Percentiles rank a stretch among this genome's conserved stretches.
Conservation (phyloP, 1,139 yeast species). For the Magnusiomyces fungicola region DNA sequence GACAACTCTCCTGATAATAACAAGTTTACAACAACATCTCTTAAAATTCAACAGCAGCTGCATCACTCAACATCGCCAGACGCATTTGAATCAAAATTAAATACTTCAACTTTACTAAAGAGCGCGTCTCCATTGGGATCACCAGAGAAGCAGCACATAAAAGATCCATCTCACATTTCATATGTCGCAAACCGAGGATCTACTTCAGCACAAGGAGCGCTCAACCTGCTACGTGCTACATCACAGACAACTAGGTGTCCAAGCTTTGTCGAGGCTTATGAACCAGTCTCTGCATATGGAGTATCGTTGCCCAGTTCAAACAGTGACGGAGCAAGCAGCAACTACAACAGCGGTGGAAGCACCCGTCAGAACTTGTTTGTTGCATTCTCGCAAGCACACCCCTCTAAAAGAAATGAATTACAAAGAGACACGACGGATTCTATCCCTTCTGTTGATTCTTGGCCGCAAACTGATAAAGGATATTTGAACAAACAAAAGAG, state of each 20-base stretch:
- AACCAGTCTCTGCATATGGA: background rate
- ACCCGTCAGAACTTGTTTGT: background rate
- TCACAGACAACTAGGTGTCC: background rate
- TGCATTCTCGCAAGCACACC: no score
- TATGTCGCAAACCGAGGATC: conserved; percentile 5
- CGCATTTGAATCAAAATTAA: background rate
- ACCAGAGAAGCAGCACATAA: background rate
- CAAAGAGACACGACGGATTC: no score
- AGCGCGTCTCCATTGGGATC: background rate
- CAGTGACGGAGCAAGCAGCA: background rate
- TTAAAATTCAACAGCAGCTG: no score
- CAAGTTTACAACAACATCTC: no score
- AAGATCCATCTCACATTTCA: background rate
- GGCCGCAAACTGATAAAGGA: no score
- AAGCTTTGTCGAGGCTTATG: background rate
- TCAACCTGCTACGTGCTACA: background rate
- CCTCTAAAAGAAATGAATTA: no score
- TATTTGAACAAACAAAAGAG: no score
- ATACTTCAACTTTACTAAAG: background rate
- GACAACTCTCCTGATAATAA: background rate
- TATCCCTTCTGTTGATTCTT: no score
- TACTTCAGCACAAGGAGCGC: background rate
- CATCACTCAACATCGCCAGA: background rate
- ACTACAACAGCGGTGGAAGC: background rate
- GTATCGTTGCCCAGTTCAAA: background rate